phyloP scores from a whole-genome alignment of 768 basidiomycete genomes.

The Mycena epipterygia region DNA sequence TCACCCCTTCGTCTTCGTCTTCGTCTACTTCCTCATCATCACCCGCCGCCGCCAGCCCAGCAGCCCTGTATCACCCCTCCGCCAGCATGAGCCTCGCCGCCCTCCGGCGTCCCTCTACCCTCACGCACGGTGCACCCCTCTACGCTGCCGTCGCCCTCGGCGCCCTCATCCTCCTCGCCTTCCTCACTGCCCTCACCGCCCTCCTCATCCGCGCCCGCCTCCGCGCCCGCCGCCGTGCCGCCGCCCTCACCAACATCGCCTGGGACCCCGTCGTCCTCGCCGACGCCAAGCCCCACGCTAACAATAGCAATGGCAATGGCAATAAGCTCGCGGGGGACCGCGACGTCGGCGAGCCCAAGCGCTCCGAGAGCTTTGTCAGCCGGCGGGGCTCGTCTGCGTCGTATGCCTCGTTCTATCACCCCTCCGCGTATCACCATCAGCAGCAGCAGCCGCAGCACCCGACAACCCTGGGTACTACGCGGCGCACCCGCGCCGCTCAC shows the following conservation, averaged over 20 bases:
- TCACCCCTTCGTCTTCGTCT: background rate
- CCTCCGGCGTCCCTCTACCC: background rate
- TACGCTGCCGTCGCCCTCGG: constrained; percentile 66
- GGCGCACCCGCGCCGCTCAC: constrained; percentile 34
- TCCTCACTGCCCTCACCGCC: constrained; percentile 61
- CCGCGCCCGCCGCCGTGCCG: no score
- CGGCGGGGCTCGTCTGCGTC: constrained; percentile 26
- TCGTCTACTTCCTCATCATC: background rate
- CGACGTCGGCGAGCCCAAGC: constrained; percentile 58
- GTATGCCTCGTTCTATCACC: no score
- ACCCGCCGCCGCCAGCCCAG: background rate
- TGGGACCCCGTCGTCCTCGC: constrained; percentile 39
- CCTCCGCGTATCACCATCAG: constrained; percentile 39
- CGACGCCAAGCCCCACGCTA: constrained; percentile 47
- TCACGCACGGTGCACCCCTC: constrained; percentile 54
- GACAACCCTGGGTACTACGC: constrained; percentile 38
- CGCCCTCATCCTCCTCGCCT: constrained; percentile 58
- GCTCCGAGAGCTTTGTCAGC: constrained; percentile 45
- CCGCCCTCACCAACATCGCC: constrained; percentile 49
- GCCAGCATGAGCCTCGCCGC: background rate
- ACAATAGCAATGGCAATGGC: no score
- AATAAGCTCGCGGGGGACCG: constrained; percentile 55
- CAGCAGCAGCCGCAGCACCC: constrained; percentile 30
- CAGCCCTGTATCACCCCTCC: background rate
- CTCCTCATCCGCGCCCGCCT: constrained; percentile 65